Base-by-base conservation (phyloP, 2,329 filamentous ascomycete species). In the Aspergillus sergii region DNA sequence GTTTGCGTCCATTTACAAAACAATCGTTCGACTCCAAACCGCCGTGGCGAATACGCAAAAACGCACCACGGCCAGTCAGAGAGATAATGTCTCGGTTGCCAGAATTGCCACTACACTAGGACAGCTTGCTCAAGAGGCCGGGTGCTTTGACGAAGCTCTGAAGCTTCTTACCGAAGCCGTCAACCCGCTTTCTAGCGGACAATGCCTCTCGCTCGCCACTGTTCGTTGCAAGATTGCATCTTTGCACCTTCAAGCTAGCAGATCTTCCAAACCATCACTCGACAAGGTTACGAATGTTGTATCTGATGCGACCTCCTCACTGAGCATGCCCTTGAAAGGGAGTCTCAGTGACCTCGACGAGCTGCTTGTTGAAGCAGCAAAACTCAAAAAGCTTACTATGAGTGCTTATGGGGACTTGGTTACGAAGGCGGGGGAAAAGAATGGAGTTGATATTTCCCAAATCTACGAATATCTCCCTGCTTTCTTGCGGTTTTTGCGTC, bases 301-400 rank as follows among this genome's bases (percentile, higher is more conserved):
- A 7, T 66, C 69, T 26, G 74, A 78, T 57, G 78, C 78, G 2
- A 75, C 74, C 4, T 64, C 67, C 30, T 69, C 74, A 12, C 64
- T 82, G 39, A 75, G 72, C 19, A 67, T 77, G 34, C 74, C 76
- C 30, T 62, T 81, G 11, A 77, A 76, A 63, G 80, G 80, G 4
- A 80, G 72, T 32, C 62, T 73, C 11, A 70, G 66, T 46, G 80
- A 81, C 39, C 64, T 82, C n/a, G 80, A 82, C 62, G 79, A 81
- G 39, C 68, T 82, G 6, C 67, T 82, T 16, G 70, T 81, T 50
- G 78, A 80, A 66, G 72, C 79, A 28, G 77, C 79, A 4, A 78
- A 75, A 63, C 68, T 82, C 39, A 81, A 81, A 62, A 82, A 81
- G 61, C 57, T 75, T 32, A 69, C 78, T 4, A 78, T 81, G 71